Conservation (phyloP, 164 flowering plant genomes). For the Macadamia integrifolia region DNA sequence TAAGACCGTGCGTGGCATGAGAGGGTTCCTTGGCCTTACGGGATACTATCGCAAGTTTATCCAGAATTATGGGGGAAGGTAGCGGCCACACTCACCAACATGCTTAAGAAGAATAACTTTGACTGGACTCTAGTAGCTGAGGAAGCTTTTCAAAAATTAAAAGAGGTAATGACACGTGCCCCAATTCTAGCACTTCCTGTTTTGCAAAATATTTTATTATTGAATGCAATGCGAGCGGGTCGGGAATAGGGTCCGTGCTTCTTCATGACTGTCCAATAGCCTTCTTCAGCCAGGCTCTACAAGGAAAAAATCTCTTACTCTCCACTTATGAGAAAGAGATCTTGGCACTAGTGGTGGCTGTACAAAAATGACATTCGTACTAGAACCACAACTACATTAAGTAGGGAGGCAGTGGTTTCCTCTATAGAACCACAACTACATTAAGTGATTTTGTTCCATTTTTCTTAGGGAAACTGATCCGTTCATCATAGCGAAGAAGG, state of each 20-base stretch:
- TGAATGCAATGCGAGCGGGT: background rate
- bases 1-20: no score
- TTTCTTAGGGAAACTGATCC: no score
- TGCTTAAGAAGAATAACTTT: background rate
- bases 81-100: background rate
- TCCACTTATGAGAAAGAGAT: slow-evolving; percentile 10
- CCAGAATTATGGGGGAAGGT: no score
- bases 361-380: slow-evolving; percentile 14
- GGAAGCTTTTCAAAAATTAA: background rate
- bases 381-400: no score
- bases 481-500: no score
- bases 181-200: background rate
- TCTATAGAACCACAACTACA: no score
- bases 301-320: background rate
- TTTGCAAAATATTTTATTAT: background rate
- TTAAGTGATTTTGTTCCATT: no score
- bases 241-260: background rate
- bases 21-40: no score
- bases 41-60: no score
- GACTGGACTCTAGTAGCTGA: background rate
- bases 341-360: background rate
- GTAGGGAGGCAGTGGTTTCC: no score
- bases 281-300: background rate
- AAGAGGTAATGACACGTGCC: background rate
- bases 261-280: background rate